phyloP scores from a whole-genome alignment of 106 monocot genomes.

The Vanilla planifolia region DNA sequence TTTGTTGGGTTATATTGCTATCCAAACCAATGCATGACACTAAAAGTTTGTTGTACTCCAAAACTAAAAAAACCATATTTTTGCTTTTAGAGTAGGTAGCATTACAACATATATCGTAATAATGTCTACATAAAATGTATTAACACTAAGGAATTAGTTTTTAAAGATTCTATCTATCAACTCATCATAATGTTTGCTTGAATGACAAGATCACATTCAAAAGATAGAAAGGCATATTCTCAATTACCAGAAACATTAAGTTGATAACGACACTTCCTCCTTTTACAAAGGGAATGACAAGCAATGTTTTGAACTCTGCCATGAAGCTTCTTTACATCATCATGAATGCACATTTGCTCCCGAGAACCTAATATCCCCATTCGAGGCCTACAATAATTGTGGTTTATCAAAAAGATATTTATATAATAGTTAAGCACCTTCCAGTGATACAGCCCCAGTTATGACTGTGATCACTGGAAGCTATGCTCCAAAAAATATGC shows the following conservation, averaged over 20 bases:
- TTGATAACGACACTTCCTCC: conserved; percentile 53
- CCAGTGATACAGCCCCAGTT: not conserved
- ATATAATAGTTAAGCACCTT: not conserved
- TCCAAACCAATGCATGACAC: too few species aligned
- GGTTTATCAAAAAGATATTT: not conserved
- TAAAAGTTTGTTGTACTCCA: too few species aligned
- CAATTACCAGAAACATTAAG: conserved; percentile 54
- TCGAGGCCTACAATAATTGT: conserved; percentile 78
- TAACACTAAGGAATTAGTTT: too few species aligned
- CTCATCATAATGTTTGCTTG: too few species aligned
- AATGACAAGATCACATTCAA: too few species aligned
- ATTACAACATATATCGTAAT: too few species aligned
- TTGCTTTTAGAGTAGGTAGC: too few species aligned
- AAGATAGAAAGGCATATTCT: not conserved
- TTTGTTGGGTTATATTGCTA: too few species aligned
- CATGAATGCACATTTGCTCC: conserved; percentile 91
- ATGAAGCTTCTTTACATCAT: conserved; percentile 50
- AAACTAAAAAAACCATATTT: too few species aligned
- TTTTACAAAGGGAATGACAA: conserved; percentile 73
- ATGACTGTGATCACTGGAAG: too few species aligned
- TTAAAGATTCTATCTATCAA: too few species aligned
- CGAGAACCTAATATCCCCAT: conserved; percentile 91
- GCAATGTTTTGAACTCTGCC: conserved; percentile 81
- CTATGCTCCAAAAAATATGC: not conserved
- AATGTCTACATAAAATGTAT: too few species aligned